Evolutionary conservation across 2,329 filamentous ascomycete species (phyloP).

Genomic region (Chaetomium olivaceum): DNA sequence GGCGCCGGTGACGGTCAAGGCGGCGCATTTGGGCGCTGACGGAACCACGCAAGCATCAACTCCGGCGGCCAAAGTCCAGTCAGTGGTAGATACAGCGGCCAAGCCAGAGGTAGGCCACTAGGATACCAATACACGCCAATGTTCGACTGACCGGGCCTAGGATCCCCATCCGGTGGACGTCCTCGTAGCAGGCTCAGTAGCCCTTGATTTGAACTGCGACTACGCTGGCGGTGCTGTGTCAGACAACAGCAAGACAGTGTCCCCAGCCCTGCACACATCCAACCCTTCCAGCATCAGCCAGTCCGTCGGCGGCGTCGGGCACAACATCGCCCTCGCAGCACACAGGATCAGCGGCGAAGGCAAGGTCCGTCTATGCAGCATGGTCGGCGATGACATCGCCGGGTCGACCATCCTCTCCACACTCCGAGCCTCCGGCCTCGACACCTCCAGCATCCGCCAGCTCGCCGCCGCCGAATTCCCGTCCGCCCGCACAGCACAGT

Average conservation of each 20-base stretch:
- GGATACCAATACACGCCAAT: background rate
- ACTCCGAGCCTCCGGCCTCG: slow-evolving; percentile 64
- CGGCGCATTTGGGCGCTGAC: background rate
- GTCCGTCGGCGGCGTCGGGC: slow-evolving; percentile 85
- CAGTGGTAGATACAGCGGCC: slow-evolving; percentile 8
- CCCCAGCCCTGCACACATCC: slow-evolving; percentile 70
- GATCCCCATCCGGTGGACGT: slow-evolving; percentile 53
- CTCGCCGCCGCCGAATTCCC: slow-evolving; percentile 50
- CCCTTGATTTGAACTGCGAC: slow-evolving; percentile 85
- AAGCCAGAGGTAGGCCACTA: slow-evolving; percentile 14
- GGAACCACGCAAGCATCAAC: background rate
- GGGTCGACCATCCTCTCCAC: slow-evolving; percentile 71
- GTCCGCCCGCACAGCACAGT: slow-evolving; percentile 76
- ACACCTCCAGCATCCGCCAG: slow-evolving; percentile 62
- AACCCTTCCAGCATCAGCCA: slow-evolving; percentile 81
- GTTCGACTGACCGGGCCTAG: slow-evolving; percentile 16
- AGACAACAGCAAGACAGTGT: slow-evolving; percentile 32
- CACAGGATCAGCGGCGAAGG: slow-evolving; percentile 62
- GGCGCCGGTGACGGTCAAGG: slow-evolving; percentile 16
- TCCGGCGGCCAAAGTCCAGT: slow-evolving; percentile 4
- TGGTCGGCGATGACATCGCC: slow-evolving; percentile 76
- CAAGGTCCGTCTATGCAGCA: slow-evolving; percentile 73
- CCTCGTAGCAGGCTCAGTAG: slow-evolving; percentile 88
- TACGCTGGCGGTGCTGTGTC: slow-evolving; percentile 47
- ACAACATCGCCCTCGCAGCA: slow-evolving; percentile 85